Conservation (phyloP, 352 stramenopile genomes). For the Globisporangium irregulare region DNA sequence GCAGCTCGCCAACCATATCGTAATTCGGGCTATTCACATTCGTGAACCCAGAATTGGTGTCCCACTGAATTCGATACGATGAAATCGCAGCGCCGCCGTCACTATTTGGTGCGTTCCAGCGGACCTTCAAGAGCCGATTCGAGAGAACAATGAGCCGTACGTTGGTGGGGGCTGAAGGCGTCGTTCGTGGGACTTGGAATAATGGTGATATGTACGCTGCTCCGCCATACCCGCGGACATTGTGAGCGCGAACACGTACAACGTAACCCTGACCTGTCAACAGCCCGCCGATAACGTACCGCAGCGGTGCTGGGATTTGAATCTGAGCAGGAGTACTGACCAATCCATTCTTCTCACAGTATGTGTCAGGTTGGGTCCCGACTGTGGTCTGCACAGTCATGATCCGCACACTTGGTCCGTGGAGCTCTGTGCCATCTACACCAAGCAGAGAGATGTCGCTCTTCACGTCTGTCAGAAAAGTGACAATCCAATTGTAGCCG, state of each 20-base stretch:
- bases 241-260: constrained; percentile 63
- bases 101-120: constrained; percentile 57
- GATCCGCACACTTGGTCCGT: constrained; percentile 85
- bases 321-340: constrained; percentile 36
- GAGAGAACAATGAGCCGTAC: constrained; percentile 61
- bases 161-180: constrained; percentile 28
- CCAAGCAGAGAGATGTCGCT: constrained; percentile 77
- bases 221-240: constrained; percentile 54
- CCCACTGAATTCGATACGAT: constrained; percentile 94
- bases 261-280: constrained; percentile 58
- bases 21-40: constrained; percentile 77
- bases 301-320: constrained; percentile 21
- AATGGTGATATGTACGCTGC: constrained; percentile 40
- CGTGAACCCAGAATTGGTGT: constrained; percentile 62
- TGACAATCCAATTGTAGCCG: constrained; percentile 95
- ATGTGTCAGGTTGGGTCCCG: constrained; percentile 74
- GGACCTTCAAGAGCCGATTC: constrained; percentile 70
- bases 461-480: constrained; percentile 88
- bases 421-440: constrained; percentile 90
- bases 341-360: constrained; percentile 59
- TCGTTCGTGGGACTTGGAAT: constrained; percentile 57
- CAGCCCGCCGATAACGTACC: constrained; percentile 43
- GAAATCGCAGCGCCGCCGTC: constrained; percentile 74
- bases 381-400: constrained; percentile 62
- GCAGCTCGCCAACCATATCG: constrained; percentile 45